These are phyloP conservation scores for Endoconidiophora laricicola DNA, from an alignment of 2,329 filamentous ascomycete species.

Conservation along the genomic window DNA sequence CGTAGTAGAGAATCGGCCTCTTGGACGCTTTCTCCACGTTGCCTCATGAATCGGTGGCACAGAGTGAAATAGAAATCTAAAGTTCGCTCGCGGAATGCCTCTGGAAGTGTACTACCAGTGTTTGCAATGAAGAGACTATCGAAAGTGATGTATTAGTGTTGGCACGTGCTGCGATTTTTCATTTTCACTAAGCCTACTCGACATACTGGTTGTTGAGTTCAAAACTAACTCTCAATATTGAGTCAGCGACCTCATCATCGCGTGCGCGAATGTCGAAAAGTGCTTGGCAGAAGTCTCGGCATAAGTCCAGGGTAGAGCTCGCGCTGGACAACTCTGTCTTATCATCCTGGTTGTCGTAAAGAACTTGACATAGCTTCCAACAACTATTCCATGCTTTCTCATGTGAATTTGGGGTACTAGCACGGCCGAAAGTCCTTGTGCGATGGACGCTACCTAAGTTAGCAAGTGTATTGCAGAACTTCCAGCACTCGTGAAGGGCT, in stretches of 20 bases:
- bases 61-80: slow-evolving; percentile 89
- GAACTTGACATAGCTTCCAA: slow-evolving; percentile 79
- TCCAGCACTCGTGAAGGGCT: slow-evolving; percentile 82
- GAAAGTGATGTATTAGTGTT: neutral
- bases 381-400: slow-evolving; percentile 87
- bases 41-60: slow-evolving; percentile 93
- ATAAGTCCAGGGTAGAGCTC: slow-evolving; percentile 60
- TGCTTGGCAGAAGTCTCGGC: slow-evolving; percentile 80
- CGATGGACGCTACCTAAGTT: slow-evolving; percentile 72
- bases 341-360: slow-evolving; percentile 69
- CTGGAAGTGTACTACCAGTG: slow-evolving; percentile 59
- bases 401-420: slow-evolving; percentile 58
- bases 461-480: slow-evolving; percentile 76
- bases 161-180: too few relatives aligned
- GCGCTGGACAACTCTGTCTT: slow-evolving; percentile 49
- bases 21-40: slow-evolving; percentile 58
- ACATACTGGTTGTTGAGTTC: slow-evolving; percentile 79
- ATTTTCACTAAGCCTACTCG: neutral
- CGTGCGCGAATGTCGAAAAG: slow-evolving; percentile 72
- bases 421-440: slow-evolving; percentile 59
- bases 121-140: slow-evolving; percentile 71
- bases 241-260: slow-evolving; percentile 66
- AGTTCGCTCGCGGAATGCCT: slow-evolving; percentile 75
- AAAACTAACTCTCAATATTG: slow-evolving; percentile 78
- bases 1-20: slow-evolving; percentile 73